A percentile compares a stretch with the other conserved stretches of the same genome.
Evolutionary conservation across 1,284 basidiomycete genomes (phyloP).

Genomic region (Singerocomus rubriflavus): DNA sequence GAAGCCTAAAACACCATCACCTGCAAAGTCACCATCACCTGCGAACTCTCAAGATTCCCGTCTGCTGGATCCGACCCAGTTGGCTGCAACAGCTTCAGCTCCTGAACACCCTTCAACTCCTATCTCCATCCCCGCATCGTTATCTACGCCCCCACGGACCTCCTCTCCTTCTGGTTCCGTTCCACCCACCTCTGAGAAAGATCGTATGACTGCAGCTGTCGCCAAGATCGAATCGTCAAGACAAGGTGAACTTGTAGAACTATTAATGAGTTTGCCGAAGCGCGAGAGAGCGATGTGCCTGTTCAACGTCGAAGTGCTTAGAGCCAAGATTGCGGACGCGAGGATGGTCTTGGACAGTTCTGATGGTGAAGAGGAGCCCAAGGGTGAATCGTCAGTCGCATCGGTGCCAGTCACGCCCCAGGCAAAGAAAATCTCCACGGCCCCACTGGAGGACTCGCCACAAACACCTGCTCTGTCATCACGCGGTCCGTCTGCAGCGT

Average conservation of each 20-base stretch:
- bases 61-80: constrained; percentile 53
- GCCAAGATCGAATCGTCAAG: constrained; percentile 54
- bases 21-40: constrained; percentile 45
- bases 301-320: constrained; percentile 81
- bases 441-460: constrained; percentile 49
- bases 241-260: constrained; percentile 65
- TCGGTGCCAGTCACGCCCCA: constrained; percentile 55
- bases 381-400: constrained; percentile 19
- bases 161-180: constrained; percentile 77
- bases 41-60: constrained; percentile 62
- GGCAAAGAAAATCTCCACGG: constrained; percentile 50
- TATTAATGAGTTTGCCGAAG: constrained; percentile 82
- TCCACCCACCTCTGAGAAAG: constrained; percentile 67
- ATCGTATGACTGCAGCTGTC: constrained; percentile 71
- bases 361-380: constrained; percentile 51
- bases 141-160: constrained; percentile 75
- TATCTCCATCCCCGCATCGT: constrained; percentile 66
- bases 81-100: constrained; percentile 72
- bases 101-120: constrained; percentile 82
- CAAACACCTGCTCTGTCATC: constrained; percentile 72
- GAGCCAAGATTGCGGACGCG: constrained; percentile 78
- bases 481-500: constrained; percentile 63
- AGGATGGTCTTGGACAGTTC: constrained; percentile 75
- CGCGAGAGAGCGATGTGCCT: constrained; percentile 87
- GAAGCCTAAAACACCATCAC: constrained; percentile 42